A percentile compares a stretch with the other conserved stretches of the same genome.
Conservation (phyloP, 495 filamentous ascomycete genomes). For the Emericellopsis terricola region DNA sequence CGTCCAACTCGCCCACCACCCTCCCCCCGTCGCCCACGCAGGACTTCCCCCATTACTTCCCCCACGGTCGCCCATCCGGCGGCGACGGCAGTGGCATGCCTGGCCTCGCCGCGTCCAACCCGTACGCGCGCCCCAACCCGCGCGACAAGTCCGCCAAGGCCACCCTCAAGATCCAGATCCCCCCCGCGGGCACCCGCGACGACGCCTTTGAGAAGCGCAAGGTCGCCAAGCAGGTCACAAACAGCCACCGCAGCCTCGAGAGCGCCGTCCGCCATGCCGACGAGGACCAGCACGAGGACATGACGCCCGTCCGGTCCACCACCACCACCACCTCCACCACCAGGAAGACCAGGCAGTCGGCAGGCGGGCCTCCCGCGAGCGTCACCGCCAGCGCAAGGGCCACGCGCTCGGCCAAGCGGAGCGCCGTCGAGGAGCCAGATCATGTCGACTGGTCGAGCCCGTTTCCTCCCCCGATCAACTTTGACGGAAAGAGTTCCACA, state of each 20-base stretch:
- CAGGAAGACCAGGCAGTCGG: constrained; percentile 1
- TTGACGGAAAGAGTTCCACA: constrained; percentile 21
- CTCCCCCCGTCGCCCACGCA: constrained; percentile 3
- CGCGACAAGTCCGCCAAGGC: neutral
- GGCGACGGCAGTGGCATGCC: constrained; percentile 2
- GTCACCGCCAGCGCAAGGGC: neutral
- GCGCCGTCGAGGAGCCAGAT: constrained; percentile 9
- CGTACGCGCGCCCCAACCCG: neutral
- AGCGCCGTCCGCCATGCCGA: neutral
- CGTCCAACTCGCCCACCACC: constrained; percentile 3
- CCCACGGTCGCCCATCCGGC: neutral
- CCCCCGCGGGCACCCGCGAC: neutral
- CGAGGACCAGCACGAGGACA: constrained; percentile 1
- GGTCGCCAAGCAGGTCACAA: constrained; percentile 1
- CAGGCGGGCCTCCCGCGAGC: neutral
- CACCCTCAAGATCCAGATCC: neutral
- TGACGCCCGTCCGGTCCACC: neutral
- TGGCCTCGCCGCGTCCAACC: neutral
- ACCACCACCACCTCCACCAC: neutral
- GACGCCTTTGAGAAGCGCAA: neutral
- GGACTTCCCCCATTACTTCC: neutral
- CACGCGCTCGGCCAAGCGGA: constrained; percentile 18
- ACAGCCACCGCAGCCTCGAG: constrained; percentile 1
- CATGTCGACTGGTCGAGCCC: constrained; percentile 25
- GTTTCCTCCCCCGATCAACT: constrained; percentile 24